Evolutionary conservation across 176 grass and related monocot genomes (phyloP).

Genomic region (Triticum monococcum): DNA sequence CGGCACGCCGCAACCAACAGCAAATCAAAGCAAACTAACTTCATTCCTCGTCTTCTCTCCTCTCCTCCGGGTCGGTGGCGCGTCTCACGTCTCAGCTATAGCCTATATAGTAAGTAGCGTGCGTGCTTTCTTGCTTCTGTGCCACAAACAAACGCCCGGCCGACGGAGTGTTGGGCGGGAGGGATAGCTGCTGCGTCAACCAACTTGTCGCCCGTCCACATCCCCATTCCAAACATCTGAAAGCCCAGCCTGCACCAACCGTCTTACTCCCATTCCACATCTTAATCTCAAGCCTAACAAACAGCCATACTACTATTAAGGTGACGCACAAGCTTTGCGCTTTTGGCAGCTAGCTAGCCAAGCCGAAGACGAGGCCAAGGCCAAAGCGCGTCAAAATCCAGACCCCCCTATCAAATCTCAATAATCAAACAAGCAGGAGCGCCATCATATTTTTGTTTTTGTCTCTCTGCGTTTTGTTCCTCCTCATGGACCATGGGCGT

Average conservation of each 20-base stretch:
- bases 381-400: neutral
- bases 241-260: neutral
- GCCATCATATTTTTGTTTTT: neutral
- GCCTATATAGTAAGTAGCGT: neutral
- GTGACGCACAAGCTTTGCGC: neutral
- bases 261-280: neutral
- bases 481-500: neutral
- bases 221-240: neutral
- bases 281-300: neutral
- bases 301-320: neutral
- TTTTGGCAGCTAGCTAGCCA: neutral
- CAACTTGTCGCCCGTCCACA: neutral
- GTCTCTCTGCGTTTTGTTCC: neutral
- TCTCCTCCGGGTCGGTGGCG: neutral
- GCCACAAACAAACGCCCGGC: neutral
- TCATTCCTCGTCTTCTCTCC: neutral
- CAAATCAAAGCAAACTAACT: neutral
- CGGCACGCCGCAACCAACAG: neutral
- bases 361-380: neutral
- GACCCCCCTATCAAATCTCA: neutral
- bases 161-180: neutral
- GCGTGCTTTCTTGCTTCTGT: neutral
- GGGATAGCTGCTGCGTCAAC: neutral
- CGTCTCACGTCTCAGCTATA: neutral
- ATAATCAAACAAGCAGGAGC: neutral